Evolutionary conservation across 345 rosid genomes (phyloP), one percentile per base, ranked within the genome.

Genomic region (Raphanus raphanistrum): DNA sequence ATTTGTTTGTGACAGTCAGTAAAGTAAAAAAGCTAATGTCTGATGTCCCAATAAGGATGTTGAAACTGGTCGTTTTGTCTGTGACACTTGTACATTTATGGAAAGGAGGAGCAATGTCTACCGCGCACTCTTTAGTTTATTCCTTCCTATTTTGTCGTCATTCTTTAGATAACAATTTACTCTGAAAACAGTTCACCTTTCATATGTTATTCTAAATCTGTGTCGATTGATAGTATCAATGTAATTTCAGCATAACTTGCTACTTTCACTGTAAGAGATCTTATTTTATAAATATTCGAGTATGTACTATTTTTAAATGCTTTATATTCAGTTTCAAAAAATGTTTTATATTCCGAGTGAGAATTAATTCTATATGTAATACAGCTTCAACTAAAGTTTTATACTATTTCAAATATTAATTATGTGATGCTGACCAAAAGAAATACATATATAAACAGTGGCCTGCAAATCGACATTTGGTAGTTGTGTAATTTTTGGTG

Each of bases 31-130:
- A 25, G 66, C 33, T 59, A 59, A 59, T 58, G 63, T 11, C 15
- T 11, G 32, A 58, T 70, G 75, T 63, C 65, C 57, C 66, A 10
- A 32, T 33, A 68, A 68, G 63, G 28, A 55, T 50, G 67, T 57
- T 57, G 60, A 77, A 78, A 66, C 76, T 6, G 76, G 72, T 71
- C 68, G 17, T 72, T 65, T 72, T 78, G 72, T 78, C 72, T 72
- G 77, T 11, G 77, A 78, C 68, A 78, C 77, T 15, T 72, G 81
- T 78, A 41, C 63, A 43, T 7, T 66, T 70, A 16, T 70, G 59
- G 66, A 63, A 54, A 77, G 45, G 60, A 27, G 43, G 38, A 60
- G 28, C 67, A 57, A 71, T 58, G 74, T 57, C 65, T 70, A 58
- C 12, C n/a, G 65, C n/a, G 65, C 54, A 70, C 74, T 70, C 21